Conservation (phyloP, 164 flowering plant genomes). For the Macadamia tetraphylla region DNA sequence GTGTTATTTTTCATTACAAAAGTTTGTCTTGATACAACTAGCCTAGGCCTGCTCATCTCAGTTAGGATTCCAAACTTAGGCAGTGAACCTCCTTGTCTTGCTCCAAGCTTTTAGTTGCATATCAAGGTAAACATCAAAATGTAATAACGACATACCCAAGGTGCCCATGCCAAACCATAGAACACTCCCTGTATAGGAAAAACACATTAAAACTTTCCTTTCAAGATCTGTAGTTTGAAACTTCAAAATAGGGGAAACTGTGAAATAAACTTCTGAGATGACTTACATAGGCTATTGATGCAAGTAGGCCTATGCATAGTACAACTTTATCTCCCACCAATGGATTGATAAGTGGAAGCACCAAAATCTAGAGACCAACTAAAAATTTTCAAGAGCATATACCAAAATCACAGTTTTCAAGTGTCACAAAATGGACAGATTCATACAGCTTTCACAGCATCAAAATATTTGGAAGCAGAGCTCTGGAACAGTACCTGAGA, state of each 20-base stretch:
- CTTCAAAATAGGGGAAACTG: background rate
- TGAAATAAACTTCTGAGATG: background rate
- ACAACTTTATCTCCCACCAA: slow-evolving; percentile 68
- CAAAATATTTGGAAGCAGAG: background rate
- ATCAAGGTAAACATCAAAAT: background rate
- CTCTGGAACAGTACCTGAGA: slow-evolving; percentile 57
- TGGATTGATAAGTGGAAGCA: slow-evolving; percentile 75
- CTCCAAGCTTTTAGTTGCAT: too few relatives aligned
- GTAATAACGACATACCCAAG: slow-evolving; percentile 57
- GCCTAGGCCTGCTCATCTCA: background rate
- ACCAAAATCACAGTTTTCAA: too few relatives aligned
- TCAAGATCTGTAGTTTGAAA: background rate
- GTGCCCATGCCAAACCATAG: slow-evolving; percentile 87
- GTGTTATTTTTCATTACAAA: background rate
- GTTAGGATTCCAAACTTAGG: background rate
- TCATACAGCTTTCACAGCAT: too few relatives aligned
- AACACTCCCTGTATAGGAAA: slow-evolving; percentile 52
- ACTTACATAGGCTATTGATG: slow-evolving; percentile 80
- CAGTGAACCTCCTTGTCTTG: background rate
- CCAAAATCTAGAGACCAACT: slow-evolving; percentile 44
- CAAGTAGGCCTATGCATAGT: slow-evolving; percentile 48
- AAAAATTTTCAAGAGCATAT: background rate
- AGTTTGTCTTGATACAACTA: background rate
- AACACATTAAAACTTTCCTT: background rate
- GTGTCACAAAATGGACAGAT: too few relatives aligned